Evolutionary conservation across 2,329 filamentous ascomycete genomes (phyloP).

Genomic region (Blastomyces parvus): DNA sequence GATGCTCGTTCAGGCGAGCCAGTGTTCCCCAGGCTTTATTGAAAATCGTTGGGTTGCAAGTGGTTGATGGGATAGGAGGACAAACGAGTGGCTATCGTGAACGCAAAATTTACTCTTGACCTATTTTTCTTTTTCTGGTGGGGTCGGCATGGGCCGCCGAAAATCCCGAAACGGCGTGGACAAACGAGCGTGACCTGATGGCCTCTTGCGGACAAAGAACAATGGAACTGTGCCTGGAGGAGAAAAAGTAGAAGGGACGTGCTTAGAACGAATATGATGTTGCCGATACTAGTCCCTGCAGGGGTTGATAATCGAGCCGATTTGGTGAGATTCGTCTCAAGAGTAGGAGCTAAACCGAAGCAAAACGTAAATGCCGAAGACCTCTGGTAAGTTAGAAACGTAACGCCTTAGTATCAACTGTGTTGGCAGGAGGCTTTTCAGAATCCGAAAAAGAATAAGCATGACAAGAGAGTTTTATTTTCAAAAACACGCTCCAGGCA

Average conservation of each 20-base stretch:
- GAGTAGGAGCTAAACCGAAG: neutral
- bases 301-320: neutral
- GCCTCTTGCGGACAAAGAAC: neutral
- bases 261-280: neutral
- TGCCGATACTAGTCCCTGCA: neutral
- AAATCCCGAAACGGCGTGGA: constrained; percentile 3
- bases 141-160: neutral
- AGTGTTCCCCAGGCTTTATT: neutral
- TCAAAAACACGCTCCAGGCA: neutral
- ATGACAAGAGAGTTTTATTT: neutral
- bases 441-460: neutral
- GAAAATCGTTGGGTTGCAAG: neutral
- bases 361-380: neutral
- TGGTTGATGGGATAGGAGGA: neutral
- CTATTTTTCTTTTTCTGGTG: neutral
- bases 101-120: neutral
- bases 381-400: neutral
- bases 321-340: neutral
- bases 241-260: neutral
- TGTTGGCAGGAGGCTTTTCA: neutral
- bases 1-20: neutral
- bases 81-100: constrained; percentile 1
- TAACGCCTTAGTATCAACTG: neutral
- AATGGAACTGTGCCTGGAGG: constrained; percentile 1
- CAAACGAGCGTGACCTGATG: neutral